Percentiles rank a stretch among this genome's conserved stretches.
Conservation (phyloP, 371 early-diverging fungal species). For the Apophysomyces trapeziformis region DNA sequence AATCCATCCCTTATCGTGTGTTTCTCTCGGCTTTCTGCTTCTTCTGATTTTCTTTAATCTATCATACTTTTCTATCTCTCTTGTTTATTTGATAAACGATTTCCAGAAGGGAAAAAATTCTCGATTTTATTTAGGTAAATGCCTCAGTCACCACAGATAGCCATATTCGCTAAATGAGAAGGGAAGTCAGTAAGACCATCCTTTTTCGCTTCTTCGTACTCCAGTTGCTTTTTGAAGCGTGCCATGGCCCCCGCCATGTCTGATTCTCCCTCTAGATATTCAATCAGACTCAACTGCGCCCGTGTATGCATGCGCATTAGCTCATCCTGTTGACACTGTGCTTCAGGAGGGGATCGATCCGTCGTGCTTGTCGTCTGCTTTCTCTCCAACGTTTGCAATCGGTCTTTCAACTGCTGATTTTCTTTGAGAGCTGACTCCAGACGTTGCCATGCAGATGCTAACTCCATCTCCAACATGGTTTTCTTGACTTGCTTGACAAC, state of each 20-base stretch:
- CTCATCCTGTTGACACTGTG: slow-evolving; percentile 25
- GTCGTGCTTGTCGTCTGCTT: neutral
- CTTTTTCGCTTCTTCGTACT: slow-evolving; percentile 26
- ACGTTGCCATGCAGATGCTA: slow-evolving; percentile 17
- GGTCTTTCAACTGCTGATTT: slow-evolving; percentile 28
- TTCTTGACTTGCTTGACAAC: slow-evolving; percentile 1
- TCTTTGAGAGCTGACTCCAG: slow-evolving; percentile 23
- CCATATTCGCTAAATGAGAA: neutral
- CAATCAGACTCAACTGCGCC: slow-evolving; percentile 43
- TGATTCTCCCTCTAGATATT: slow-evolving; percentile 46
- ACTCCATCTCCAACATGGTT: slow-evolving; percentile 9
- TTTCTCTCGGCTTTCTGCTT: neutral
- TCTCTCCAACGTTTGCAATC: slow-evolving; percentile 43
- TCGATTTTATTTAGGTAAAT: too few relatives aligned
- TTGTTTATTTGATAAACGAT: too few relatives aligned
- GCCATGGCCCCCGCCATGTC: slow-evolving; percentile 35
- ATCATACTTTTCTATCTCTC: too few relatives aligned
- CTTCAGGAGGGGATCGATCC: neutral
- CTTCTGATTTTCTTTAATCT: slow-evolving; percentile 3
- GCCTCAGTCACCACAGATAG: slow-evolving; percentile 5
- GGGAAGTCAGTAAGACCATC: neutral
- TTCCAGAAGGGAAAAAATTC: too few relatives aligned
- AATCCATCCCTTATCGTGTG: neutral
- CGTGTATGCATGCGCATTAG: slow-evolving; percentile 36
- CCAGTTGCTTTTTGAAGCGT: slow-evolving; percentile 43